phyloP scores from a whole-genome alignment of 345 rosid genomes.

The Nasturtium officinale region DNA sequence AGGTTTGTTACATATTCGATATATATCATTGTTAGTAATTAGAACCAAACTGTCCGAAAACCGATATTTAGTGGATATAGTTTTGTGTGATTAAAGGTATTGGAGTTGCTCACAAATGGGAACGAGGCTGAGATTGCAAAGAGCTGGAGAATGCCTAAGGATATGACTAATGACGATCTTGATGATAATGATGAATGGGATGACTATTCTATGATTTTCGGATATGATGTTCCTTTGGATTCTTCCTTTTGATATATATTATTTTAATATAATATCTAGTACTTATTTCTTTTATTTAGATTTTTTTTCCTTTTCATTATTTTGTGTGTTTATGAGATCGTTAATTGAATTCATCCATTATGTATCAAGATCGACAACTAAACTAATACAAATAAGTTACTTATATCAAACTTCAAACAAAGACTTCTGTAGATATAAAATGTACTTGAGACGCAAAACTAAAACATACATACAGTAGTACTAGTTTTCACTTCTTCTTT shows the following conservation, averaged over 20 bases:
- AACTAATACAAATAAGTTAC: constrained; percentile 21
- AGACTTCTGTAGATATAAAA: neutral
- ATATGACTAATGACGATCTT: constrained; percentile 28
- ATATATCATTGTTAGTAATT: neutral
- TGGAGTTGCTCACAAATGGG: constrained; percentile 70
- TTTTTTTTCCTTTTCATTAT: neutral
- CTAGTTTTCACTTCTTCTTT: neutral
- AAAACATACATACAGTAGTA: neutral
- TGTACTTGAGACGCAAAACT: neutral
- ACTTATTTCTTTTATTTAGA: constrained; percentile 1
- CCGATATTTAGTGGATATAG: neutral
- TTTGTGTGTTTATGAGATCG: constrained; percentile 18
- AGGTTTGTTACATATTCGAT: constrained; percentile 49
- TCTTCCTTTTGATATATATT: constrained; percentile 52
- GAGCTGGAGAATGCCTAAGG: constrained; percentile 75
- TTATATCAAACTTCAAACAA: no score
- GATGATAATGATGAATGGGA: constrained; percentile 56
- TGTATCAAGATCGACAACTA: no score
- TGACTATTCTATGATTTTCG: constrained; percentile 77
- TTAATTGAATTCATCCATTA: constrained; percentile 14
- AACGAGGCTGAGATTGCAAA: constrained; percentile 55
- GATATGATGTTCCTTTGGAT: constrained; percentile 64
- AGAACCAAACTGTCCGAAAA: neutral
- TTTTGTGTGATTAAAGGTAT: constrained; percentile 47
- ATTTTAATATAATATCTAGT: constrained; percentile 2